These are phyloP conservation scores for Carex scoparia DNA, from an alignment of 176 grass and related monocot species.

Conservation along the genomic window DNA sequence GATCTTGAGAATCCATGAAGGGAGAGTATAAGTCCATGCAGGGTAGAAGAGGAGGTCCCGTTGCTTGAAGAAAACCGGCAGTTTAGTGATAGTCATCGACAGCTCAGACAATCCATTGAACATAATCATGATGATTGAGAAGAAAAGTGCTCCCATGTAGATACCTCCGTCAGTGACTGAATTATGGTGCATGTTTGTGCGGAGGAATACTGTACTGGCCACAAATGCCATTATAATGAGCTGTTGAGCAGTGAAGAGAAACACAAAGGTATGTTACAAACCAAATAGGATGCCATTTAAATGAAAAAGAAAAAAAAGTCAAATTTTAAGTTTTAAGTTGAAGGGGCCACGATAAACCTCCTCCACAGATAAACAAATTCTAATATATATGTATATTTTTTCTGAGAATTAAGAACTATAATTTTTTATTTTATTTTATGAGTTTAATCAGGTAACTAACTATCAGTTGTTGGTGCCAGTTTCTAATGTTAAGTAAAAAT, in stretches of 20 bases:
- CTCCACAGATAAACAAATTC: constrained; percentile 4
- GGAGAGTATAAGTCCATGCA: constrained; percentile 74
- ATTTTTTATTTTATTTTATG: background rate
- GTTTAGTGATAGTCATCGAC: constrained; percentile 66
- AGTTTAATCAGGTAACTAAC: background rate
- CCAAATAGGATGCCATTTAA: background rate
- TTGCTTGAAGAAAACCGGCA: constrained; percentile 86
- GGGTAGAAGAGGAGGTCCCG: constrained; percentile 84
- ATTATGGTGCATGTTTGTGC: constrained; percentile 55
- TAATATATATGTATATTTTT: constrained; percentile 3
- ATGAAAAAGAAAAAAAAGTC: background rate
- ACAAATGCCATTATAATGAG: constrained; percentile 62
- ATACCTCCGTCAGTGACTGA: constrained; percentile 26
- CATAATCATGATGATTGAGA: constrained; percentile 65
- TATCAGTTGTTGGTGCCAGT: background rate
- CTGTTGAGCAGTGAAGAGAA: constrained; percentile 36
- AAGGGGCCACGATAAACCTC: background rate
- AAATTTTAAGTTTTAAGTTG: background rate
- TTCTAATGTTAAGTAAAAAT: background rate
- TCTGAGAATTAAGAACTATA: background rate
- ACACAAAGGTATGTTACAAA: background rate
- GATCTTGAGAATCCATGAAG: constrained; percentile 80
- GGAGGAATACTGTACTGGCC: constrained; percentile 77
- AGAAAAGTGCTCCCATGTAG: constrained; percentile 70
- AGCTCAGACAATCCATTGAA: constrained; percentile 83